Evolutionary conservation across 805 yeast species (phyloP).

Genomic region (Candida odintsovae): DNA sequence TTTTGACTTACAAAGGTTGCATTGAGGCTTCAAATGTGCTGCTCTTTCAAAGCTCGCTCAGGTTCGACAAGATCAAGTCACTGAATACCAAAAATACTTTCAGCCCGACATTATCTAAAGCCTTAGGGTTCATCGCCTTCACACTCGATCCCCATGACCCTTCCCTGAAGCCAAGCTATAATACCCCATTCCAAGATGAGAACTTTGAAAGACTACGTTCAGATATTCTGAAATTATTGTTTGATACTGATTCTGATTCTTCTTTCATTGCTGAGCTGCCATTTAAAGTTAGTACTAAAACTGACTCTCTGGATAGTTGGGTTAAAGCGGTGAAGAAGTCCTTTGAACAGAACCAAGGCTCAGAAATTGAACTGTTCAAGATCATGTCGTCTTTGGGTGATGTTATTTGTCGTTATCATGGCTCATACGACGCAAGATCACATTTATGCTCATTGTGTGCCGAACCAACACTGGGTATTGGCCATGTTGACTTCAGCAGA

Average conservation of each 20-base stretch:
- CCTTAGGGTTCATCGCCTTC: conserved; percentile 7
- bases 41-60: conserved; percentile 6
- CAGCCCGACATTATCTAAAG: conserved; percentile 8
- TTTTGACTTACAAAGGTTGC: conserved; percentile 2
- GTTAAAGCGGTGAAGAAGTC: conserved; percentile 2
- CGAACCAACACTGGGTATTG: conserved; percentile 1
- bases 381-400: conserved; percentile 34
- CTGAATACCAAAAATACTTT: background rate
- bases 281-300: background rate
- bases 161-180: background rate
- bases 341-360: background rate
- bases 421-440: conserved; percentile 20
- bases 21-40: background rate
- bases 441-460: conserved; percentile 13
- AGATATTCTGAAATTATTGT: conserved; percentile 3
- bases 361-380: conserved; percentile 8
- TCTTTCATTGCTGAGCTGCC: background rate
- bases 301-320: conserved; percentile 6
- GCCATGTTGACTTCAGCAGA: conserved; percentile 25
- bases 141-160: conserved; percentile 2
- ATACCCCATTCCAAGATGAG: conserved; percentile 11
- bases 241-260: background rate
- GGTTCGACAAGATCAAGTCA: conserved; percentile 4
- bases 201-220: conserved; percentile 14
- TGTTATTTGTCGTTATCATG: conserved; percentile 31